Evolutionary conservation across 352 stramenopile genomes (phyloP), one percentile per base, ranked within the genome.

Genomic region (Phytopythium kandeliae): DNA sequence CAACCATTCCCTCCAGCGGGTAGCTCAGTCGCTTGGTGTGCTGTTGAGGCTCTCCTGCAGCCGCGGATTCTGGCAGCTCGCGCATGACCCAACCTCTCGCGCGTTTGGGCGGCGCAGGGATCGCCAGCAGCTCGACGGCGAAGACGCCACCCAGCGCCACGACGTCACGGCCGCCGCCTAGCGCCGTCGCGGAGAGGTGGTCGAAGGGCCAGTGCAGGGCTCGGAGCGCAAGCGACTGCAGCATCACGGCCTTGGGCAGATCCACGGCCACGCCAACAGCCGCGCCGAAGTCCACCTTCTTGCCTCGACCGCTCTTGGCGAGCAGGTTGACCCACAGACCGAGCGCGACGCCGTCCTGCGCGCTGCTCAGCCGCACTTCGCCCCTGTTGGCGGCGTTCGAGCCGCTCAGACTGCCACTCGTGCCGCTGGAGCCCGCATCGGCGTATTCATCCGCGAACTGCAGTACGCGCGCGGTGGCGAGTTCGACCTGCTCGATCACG

Each of bases 1-100:
- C 66, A 24, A 89, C 67, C 72, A 80, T 86, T 17, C 78, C 78
- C 33, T 92, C 78, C 17, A 92, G 57, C 15, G 78, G 81, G 57
- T 92, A 92, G 28, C 82, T 67, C 9, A 90, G 64, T 25, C 73
- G 67, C 48, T 85, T 80, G 40, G 86, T 78, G 26, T 78, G 58
- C 33, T 86, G 65, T 28, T 81, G 71, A 2, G 62, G 34, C 34
- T 71, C 62, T 26, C 44, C 44, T 4, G 17, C n/a, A 17, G 10
- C 21, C 1, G 38, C 56, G 6, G 58, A 55, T 33, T 78, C 66
- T 3, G 74, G 56, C 8, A 92, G 62, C 35, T 89, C 77, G 8
- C 79, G 73, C 73, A 92, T 92, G 31, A 89, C 62, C 81, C 81
- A 92, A 1, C 81, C 78, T 4, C 77, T 65, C 2, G 77, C 81